Evolutionary conservation across 805 yeast genomes (phyloP), one percentile per base, ranked within the genome.

Genomic region (Schwanniomyces vanrijiae): DNA sequence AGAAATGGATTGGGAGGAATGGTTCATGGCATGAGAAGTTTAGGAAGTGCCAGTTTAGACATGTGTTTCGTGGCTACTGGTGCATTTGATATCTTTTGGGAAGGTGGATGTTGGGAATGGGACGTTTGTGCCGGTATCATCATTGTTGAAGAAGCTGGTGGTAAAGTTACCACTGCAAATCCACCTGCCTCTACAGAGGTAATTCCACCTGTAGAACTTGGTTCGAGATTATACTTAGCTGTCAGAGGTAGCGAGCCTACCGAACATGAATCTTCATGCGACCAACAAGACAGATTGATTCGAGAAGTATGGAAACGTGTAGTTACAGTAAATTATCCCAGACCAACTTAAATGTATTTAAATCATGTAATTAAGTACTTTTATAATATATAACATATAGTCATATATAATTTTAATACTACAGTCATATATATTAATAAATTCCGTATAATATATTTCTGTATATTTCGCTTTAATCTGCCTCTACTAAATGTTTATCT

Each of bases 21-120:
- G 39, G 39, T 37, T 5, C 56, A 48, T 28, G 56, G 54, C 6
- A 44, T 50, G 13, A 39, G 54, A 43, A 47, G 54, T 34, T 39
- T 50, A 38, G 56, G 54, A 8, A 46, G 49, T 10, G 53, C 56
- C 19, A 43, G 53, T 9, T 46, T 51, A 20, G 54, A 53, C 26
- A 40, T 52, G n/a, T 52, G 53, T 38, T 53, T 48, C 37, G 51
- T 50, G 5, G 56, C 54, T 7, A 42, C 54, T 3, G 54, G 53
- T 5, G 51, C 54, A 2, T 51, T 50, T 40, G 54, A 53, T 31
- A 53, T 48, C 7, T 50, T 52, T 48, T 50, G 52, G 53, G 58
- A 50, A 40, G 52, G 49, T 19, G 56, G 59, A 41, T 45, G 58
- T 50, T 49, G 56, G 55, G 51, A 55, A 43, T 48, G 54, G 53